A percentile compares a stretch with the other conserved stretches of the same genome.
phyloP scores from a whole-genome alignment of 495 filamentous ascomycete species.

The Viridothelium virens region DNA sequence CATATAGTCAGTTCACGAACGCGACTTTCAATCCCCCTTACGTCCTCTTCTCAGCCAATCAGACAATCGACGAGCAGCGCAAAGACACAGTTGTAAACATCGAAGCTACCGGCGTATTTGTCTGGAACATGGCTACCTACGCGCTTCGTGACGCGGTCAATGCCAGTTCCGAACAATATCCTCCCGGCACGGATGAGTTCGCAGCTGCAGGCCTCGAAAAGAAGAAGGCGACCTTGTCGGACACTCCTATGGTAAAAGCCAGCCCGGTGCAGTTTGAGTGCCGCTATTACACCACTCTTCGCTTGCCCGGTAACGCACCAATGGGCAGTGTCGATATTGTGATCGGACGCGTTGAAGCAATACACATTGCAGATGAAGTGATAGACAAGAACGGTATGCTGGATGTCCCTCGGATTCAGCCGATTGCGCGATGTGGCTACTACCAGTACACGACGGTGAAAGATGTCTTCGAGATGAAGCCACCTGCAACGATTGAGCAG shows the following conservation, averaged over 20 bases:
- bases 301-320: slow-evolving; percentile 46
- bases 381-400: slow-evolving; percentile 45
- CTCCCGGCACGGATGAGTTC: slow-evolving; percentile 48
- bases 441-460: slow-evolving; percentile 47
- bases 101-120: slow-evolving; percentile 47
- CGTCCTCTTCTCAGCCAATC: slow-evolving; percentile 51
- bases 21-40: slow-evolving; percentile 53
- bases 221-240: slow-evolving; percentile 35
- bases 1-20: slow-evolving; percentile 54
- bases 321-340: slow-evolving; percentile 50
- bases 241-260: slow-evolving; percentile 44
- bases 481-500: background rate
- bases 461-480: slow-evolving; percentile 47
- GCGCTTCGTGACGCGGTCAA: slow-evolving; percentile 47
- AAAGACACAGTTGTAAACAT: slow-evolving; percentile 51
- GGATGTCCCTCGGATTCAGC: slow-evolving; percentile 47
- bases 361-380: slow-evolving; percentile 45
- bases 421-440: slow-evolving; percentile 55
- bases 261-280: slow-evolving; percentile 53
- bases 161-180: slow-evolving; percentile 39
- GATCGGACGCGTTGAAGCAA: slow-evolving; percentile 48
- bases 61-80: slow-evolving; percentile 36
- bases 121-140: slow-evolving; percentile 52
- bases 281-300: slow-evolving; percentile 44
- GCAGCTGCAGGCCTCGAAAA: slow-evolving; percentile 41